phyloP scores from a whole-genome alignment of 129 eudicot genomes.

The Saposhnikovia divaricata region DNA sequence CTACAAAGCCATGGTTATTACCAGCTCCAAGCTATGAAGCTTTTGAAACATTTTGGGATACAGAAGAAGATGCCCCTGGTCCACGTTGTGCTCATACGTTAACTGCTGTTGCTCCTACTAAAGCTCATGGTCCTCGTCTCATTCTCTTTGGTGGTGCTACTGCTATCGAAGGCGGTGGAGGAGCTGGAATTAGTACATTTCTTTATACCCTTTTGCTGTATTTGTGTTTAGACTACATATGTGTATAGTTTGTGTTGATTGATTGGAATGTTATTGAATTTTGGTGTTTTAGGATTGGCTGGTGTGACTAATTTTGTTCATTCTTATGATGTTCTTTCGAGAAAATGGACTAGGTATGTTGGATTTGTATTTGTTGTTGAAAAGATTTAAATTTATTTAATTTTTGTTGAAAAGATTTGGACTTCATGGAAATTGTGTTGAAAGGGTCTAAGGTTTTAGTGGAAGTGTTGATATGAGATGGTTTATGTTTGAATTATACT shows the following conservation, averaged over 20 bases:
- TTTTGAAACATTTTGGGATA: constrained; percentile 62
- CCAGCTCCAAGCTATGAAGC: constrained; percentile 75
- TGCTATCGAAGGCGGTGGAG: constrained; percentile 80
- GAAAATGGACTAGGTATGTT: constrained; percentile 79
- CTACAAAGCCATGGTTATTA: constrained; percentile 77
- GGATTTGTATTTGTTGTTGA: not conserved
- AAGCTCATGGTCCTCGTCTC: constrained; percentile 77
- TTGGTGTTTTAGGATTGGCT: constrained; percentile 56
- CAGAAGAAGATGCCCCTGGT: constrained; percentile 90
- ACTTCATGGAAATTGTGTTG: not conserved
- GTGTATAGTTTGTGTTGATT: not conserved
- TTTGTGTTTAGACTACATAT: not conserved
- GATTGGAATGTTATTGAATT: not conserved
- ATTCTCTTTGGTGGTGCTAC: constrained; percentile 95
- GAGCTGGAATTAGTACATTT: constrained; percentile 64
- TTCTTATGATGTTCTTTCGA: constrained; percentile 74
- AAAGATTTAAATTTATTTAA: not conserved
- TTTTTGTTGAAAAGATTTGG: not conserved
- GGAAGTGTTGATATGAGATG: constrained; percentile 5
- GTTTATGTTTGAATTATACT: constrained; percentile 9
- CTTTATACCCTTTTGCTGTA: not conserved
- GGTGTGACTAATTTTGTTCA: constrained; percentile 94
- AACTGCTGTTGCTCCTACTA: constrained; percentile 85
- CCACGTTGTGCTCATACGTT: constrained; percentile 92
- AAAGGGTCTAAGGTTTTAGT: not conserved